Base-by-base conservation (phyloP, 371 early-diverging fungal species). In the Phascolomyces articulosus region DNA sequence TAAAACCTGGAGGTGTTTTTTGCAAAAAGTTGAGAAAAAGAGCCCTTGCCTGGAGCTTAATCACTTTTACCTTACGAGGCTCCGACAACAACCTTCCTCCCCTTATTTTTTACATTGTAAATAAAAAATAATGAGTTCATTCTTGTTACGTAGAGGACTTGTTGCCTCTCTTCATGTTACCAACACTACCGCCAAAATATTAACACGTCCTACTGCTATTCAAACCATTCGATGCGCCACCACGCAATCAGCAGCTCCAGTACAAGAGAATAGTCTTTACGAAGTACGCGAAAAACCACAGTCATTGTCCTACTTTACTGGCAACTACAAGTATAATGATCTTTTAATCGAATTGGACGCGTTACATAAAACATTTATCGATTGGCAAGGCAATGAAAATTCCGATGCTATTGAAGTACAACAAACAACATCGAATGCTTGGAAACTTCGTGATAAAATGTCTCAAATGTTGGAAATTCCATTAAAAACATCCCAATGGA, bases 271-370 rank as follows among this genome's bases (percentile, higher is more conserved):
- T 49, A 77, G 75, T 54, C 53, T 74, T 38, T 65, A 76, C 29
- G 68, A 72, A 24, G 62, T 69, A 20, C 72, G 82, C 60, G 71
- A 87, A 51, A 86, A 87, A 55, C 94, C 94, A 4, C 79, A 75
- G 34, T 88, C 92, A 9, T 73, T 89, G 3, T 89, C 94, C 9
- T 97, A 96, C 76, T 97, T 97, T 70, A 95, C 95, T 28, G 93
- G 93, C 3, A 93, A 94, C 72, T 90, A 91, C 63, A 81, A 83
- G 59, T 95, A 91, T 83, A 90, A 90, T 67, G 88, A 90, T 58
- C 79, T 91, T 28, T 67, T 95, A 15, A 89, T 90, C 51, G 85
- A 87, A 8, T 68, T 95, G 41, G 91, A 93, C 70, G 79, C 81
- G 16, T 75, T 91, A 20, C 75, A 88, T 51, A 78, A 86, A 49